Evolutionary conservation across 2,329 filamentous ascomycete genomes (phyloP).

Genomic region (Exophiala dermatitidis): DNA sequence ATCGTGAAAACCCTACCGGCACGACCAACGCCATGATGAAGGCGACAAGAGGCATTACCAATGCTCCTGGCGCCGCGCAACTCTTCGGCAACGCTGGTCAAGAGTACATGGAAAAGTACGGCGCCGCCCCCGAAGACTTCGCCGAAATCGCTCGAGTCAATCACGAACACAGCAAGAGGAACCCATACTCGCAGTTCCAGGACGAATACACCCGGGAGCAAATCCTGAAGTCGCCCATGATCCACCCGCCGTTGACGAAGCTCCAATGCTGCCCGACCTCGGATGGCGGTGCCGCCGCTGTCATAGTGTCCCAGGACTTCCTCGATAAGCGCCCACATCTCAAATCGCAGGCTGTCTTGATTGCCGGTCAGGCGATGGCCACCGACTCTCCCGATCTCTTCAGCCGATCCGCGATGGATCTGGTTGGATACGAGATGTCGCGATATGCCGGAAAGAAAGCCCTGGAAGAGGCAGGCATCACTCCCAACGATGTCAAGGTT

Average conservation of each 20-base stretch:
- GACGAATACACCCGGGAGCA: slow-evolving; percentile 85
- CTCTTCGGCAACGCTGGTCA: slow-evolving; percentile 90
- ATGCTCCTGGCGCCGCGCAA: slow-evolving; percentile 79
- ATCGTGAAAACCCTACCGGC: slow-evolving; percentile 71
- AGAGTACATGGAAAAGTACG: slow-evolving; percentile 95
- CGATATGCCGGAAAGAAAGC: slow-evolving; percentile 62
- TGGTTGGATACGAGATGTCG: slow-evolving; percentile 84
- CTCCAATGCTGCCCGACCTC: slow-evolving; percentile 98
- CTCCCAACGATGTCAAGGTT: slow-evolving; percentile 64
- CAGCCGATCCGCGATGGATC: slow-evolving; percentile 71
- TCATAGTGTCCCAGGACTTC: slow-evolving; percentile 83
- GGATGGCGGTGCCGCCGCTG: slow-evolving; percentile 80
- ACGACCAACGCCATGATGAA: slow-evolving; percentile 72
- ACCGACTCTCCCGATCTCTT: slow-evolving; percentile 78
- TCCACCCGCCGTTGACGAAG: slow-evolving; percentile 84
- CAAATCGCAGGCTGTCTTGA: slow-evolving; percentile 71
- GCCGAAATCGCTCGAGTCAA: slow-evolving; percentile 90
- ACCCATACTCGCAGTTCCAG: slow-evolving; percentile 97
- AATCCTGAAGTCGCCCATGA: slow-evolving; percentile 65
- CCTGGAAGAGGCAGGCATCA: slow-evolving; percentile 63
- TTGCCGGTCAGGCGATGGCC: slow-evolving; percentile 81
- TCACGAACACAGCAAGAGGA: slow-evolving; percentile 82
- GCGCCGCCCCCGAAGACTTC: slow-evolving; percentile 77
- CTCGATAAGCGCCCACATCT: slow-evolving; percentile 78
- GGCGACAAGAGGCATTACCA: slow-evolving; percentile 70